Evolutionary conservation across 495 filamentous ascomycete species (phyloP).

Genomic region (Penicillium chermesinum): DNA sequence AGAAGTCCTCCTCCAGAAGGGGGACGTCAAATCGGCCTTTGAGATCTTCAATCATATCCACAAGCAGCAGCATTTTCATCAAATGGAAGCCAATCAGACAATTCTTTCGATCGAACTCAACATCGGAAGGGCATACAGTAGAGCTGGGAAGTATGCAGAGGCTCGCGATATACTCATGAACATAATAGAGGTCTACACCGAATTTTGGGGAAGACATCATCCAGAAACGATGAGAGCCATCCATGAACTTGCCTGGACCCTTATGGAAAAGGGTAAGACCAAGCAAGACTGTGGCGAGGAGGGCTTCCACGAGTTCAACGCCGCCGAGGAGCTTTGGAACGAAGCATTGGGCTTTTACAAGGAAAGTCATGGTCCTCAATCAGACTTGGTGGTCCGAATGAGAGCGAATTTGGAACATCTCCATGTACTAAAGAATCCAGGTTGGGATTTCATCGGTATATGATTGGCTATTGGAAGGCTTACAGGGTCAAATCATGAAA

Average conservation of each 20-base stretch:
- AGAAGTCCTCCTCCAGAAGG: neutral
- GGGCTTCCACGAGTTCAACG: neutral
- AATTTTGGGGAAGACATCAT: slow-evolving; percentile 2
- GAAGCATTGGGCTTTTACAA: slow-evolving; percentile 3
- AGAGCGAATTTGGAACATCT: neutral
- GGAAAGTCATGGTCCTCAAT: neutral
- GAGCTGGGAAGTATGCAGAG: neutral
- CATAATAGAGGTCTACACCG: neutral
- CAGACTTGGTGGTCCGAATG: neutral
- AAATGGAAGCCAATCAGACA: neutral
- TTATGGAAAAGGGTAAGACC: neutral
- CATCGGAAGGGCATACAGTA: neutral
- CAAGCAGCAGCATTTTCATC: neutral
- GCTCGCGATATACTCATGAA: neutral
- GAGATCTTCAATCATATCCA: neutral
- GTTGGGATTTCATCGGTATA: too few species aligned
- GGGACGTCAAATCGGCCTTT: neutral
- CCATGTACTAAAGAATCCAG: neutral
- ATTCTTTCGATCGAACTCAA: neutral
- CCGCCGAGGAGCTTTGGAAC: slow-evolving; percentile 2
- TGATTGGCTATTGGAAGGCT: too few species aligned
- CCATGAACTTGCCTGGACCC: slow-evolving; percentile 2
- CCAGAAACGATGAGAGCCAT: slow-evolving; percentile 1
- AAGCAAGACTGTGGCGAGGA: neutral
- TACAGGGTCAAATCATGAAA: too few species aligned